phyloP scores from a whole-genome alignment of 257 asterid genomes.

The Striga asiatica region DNA sequence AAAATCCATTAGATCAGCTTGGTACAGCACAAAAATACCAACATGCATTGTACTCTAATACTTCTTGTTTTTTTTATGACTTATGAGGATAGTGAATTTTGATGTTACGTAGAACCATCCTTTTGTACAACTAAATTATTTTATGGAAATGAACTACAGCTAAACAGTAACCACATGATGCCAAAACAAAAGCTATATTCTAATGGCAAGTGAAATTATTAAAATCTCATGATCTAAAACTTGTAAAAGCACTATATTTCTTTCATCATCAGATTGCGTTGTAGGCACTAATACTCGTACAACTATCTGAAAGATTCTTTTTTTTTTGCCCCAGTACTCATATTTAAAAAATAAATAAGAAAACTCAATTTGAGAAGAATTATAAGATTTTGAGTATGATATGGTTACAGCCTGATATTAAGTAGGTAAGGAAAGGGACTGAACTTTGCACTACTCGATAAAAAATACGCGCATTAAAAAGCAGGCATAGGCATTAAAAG shows the following conservation, averaged over 20 bases:
- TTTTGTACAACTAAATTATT: background rate
- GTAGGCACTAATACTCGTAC: background rate
- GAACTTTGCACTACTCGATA: constrained; percentile 1
- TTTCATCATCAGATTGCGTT: constrained; percentile 3
- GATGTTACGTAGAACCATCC: background rate
- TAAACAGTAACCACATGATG: constrained; percentile 1
- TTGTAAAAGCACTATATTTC: background rate
- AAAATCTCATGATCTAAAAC: background rate
- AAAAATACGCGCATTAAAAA: constrained; percentile 10
- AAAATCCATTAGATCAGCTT: background rate
- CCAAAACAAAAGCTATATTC: background rate
- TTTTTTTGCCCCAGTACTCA: constrained; percentile 4
- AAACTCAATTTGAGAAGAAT: constrained; percentile 4
- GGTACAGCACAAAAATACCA: background rate
- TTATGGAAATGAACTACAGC: constrained; percentile 10
- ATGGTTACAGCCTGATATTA: background rate
- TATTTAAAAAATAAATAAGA: constrained; percentile 5
- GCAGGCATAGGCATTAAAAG: constrained; percentile 18
- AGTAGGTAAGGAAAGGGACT: too few relatives aligned
- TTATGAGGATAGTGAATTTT: constrained; percentile 6
- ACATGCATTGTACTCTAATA: background rate
- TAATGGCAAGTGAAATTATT: background rate
- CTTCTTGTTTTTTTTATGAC: too few relatives aligned
- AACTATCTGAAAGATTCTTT: background rate
- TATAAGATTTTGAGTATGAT: background rate